Base-by-base conservation (phyloP, 257 asterid genomes). In the Solanum paucissectum region DNA sequence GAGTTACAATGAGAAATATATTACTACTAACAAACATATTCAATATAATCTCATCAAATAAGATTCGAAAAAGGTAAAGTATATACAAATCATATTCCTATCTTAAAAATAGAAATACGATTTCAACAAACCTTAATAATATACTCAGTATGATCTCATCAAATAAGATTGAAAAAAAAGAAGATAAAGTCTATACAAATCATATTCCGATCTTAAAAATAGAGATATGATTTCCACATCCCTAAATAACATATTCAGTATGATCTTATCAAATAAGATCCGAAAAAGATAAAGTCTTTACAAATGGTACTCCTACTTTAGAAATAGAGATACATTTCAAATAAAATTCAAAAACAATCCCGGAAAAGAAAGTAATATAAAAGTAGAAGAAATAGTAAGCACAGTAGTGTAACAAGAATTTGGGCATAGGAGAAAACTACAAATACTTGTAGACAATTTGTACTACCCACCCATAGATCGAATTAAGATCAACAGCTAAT, bases 401-500 rank as follows among this genome's bases (percentile, higher is more conserved):
- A 52, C 9, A 18, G 18, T 49, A 13, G 25, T 68, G 2, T 12
- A 77, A 77, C 32, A 44, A 21, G 42, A 46, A 82, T 82, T 82
- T 82, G 23, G 42, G 11, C 29, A 49, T 49, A 5, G 2, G 64
- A 82, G 85, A 82, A 49, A 49, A 49, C 42, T 46, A 29, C 85
- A 81, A 16, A 29, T 82, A 49, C 44, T 49, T 18, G 68, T 18
- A 20, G 42, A 46, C 85, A 81, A 29, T 49, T 81, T 81, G 42
- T 9, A 46, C 20, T 46, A 81, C 10, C 66, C 69, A 82, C 25
- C 69, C 69, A 49, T 49, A 82, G 69, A 82, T 49, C 86, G 12
- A 81, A 81, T 81, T 68, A 46, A 81, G 68, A 81, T 79, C 62
- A 79, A 81, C 27, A 14, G 5, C 77, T 33, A n/a, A 71, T 32